A percentile compares a stretch with the other conserved stretches of the same genome.
Conservation (phyloP, 208 protist species). For the Acanthamoeba healyi region DNA sequence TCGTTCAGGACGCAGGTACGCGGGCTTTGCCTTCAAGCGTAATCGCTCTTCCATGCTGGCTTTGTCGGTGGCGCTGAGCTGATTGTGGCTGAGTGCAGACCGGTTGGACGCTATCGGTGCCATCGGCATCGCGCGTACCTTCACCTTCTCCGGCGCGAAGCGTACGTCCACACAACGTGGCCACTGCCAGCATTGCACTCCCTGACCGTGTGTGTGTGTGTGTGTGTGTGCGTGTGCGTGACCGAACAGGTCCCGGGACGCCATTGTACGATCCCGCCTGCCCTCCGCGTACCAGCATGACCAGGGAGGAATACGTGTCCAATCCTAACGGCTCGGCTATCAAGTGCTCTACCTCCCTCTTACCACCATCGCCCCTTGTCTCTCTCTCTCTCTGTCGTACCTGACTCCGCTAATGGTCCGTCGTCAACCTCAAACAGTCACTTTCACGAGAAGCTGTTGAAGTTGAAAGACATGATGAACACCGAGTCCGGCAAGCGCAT, state of each 20-base stretch:
- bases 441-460: conserved; percentile 90
- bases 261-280: conserved; percentile 26
- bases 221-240: no score
- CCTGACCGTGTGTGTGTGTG: no score
- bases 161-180: no score
- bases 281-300: conserved; percentile 19
- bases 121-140: conserved; percentile 82
- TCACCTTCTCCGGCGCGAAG: conserved; percentile 76
- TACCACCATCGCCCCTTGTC: background rate
- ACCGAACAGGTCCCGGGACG: background rate
- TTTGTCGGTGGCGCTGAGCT: background rate
- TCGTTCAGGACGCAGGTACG: conserved; percentile 85
- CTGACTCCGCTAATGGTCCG: conserved; percentile 50
- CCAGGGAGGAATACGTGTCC: conserved; percentile 84
- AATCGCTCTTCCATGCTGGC: background rate
- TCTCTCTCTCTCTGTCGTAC: background rate
- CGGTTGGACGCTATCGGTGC: conserved; percentile 87
- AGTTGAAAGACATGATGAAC: conserved; percentile 89
- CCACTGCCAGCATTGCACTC: conserved; percentile 61
- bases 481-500: conserved; percentile 84
- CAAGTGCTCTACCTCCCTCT: background rate
- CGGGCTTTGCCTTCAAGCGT: background rate
- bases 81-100: background rate
- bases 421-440: conserved; percentile 77
- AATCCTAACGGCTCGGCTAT: background rate